phyloP scores from a whole-genome alignment of 345 rosid species.

The Theobroma cacao region DNA sequence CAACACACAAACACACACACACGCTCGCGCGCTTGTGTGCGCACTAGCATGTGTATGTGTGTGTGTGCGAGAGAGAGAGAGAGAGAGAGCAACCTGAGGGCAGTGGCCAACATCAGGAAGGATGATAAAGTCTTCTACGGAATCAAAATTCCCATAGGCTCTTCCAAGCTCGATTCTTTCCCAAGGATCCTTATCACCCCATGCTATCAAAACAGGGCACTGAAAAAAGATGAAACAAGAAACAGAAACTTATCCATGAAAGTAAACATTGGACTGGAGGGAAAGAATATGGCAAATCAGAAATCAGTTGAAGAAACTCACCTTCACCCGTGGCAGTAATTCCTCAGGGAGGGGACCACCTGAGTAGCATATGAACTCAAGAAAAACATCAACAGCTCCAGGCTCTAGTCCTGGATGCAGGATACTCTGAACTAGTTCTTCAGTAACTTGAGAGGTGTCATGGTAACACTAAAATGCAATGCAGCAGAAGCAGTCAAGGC shows the following conservation, averaged over 20 bases:
- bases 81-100: slow-evolving; percentile 67
- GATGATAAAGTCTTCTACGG: slow-evolving; percentile 70
- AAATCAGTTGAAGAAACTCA: slow-evolving; percentile 25
- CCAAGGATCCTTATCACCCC: slow-evolving; percentile 99
- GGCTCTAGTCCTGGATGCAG: slow-evolving; percentile 91
- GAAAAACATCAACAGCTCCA: slow-evolving; percentile 85
- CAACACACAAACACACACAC: not conserved
- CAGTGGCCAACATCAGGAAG: slow-evolving; percentile 86
- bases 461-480: slow-evolving; percentile 67
- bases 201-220: slow-evolving; percentile 87
- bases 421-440: slow-evolving; percentile 77
- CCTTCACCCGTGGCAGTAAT: slow-evolving; percentile 74
- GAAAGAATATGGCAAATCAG: not conserved
- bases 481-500: not conserved
- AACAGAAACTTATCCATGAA: not conserved
- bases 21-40: not conserved
- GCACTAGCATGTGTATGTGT: no score
- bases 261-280: not conserved
- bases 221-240: slow-evolving; percentile 20
- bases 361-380: slow-evolving; percentile 89
- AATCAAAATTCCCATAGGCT: slow-evolving; percentile 50
- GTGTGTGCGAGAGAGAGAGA: not conserved
- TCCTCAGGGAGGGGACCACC: slow-evolving; percentile 93
- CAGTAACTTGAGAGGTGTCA: slow-evolving; percentile 79
- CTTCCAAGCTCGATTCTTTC: slow-evolving; percentile 82